phyloP scores from a whole-genome alignment of 2,329 filamentous ascomycete genomes.

The Phoma sp. region DNA sequence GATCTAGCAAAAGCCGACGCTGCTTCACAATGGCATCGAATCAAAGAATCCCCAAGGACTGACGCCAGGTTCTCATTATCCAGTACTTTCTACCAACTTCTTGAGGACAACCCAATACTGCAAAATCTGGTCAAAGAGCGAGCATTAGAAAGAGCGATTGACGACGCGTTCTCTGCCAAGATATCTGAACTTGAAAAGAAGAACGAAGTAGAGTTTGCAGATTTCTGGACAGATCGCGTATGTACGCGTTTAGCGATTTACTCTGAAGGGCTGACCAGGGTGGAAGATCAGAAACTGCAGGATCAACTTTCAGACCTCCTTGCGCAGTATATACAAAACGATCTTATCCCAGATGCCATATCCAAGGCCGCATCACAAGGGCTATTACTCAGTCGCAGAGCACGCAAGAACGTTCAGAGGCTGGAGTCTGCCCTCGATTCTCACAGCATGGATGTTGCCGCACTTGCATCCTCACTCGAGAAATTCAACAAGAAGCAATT shows the following conservation, averaged over 20 bases:
- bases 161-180: constrained; percentile 32
- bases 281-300: constrained; percentile 40
- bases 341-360: constrained; percentile 42
- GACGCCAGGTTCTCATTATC: constrained; percentile 34
- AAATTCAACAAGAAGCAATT: constrained; percentile 46
- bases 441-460: constrained; percentile 17
- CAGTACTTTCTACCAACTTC: constrained; percentile 20
- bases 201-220: constrained; percentile 38
- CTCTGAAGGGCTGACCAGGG: constrained; percentile 25
- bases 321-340: constrained; percentile 36
- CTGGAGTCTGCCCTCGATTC: constrained; percentile 32
- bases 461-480: constrained; percentile 27
- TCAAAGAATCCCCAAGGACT: constrained; percentile 24
- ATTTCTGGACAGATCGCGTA: constrained; percentile 44
- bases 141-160: constrained; percentile 24
- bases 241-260: constrained; percentile 34
- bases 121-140: constrained; percentile 27
- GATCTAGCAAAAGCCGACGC: constrained; percentile 28
- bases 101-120: constrained; percentile 15
- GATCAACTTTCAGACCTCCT: constrained; percentile 45
- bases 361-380: constrained; percentile 40
- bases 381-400: constrained; percentile 39
- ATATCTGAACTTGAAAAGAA: constrained; percentile 35
- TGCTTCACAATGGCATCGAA: constrained; percentile 28
- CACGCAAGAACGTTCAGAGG: constrained; percentile 38